These are phyloP conservation scores for Acrodontium crateriforme DNA, from an alignment of 2,329 filamentous ascomycete species.

Conservation along the genomic window DNA sequence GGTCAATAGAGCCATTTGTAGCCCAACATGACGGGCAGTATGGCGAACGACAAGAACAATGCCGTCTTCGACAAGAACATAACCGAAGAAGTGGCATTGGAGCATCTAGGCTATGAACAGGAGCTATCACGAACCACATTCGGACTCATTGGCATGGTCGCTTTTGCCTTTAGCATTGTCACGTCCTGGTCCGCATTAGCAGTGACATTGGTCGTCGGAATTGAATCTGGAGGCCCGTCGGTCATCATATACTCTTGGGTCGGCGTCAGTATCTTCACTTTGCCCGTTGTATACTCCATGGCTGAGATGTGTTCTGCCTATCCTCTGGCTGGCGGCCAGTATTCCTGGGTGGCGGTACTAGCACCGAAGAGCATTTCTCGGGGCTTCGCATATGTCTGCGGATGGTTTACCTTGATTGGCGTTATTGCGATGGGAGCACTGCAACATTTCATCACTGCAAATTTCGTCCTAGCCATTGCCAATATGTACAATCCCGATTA, in stretches of 20 bases:
- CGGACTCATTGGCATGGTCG: slow-evolving; percentile 42
- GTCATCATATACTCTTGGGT: slow-evolving; percentile 47
- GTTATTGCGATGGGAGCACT: slow-evolving; percentile 40
- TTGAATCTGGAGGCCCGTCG: slow-evolving; percentile 41
- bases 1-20: too few relatives aligned
- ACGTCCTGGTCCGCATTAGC: slow-evolving; percentile 45
- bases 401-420: slow-evolving; percentile 27
- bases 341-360: slow-evolving; percentile 44
- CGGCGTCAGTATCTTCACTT: slow-evolving; percentile 36
- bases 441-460: slow-evolving; percentile 41
- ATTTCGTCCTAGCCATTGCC: slow-evolving; percentile 42
- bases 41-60: too few relatives aligned
- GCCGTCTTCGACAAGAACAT: too few relatives aligned
- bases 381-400: slow-evolving; percentile 26
- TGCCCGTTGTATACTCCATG: slow-evolving; percentile 44
- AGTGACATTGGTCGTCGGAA: slow-evolving; percentile 42
- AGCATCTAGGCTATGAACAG: slow-evolving; percentile 30
- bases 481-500: slow-evolving; percentile 39
- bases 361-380: slow-evolving; percentile 25
- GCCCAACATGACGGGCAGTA: too few relatives aligned
- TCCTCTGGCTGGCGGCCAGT: slow-evolving; percentile 43
- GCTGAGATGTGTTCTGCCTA: slow-evolving; percentile 46
- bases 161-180: slow-evolving; percentile 45
- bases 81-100: too few relatives aligned
- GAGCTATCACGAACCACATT: slow-evolving; percentile 46